Evolutionary conservation across 1,139 yeast species (phyloP).

Genomic region (Geotrichum australiense): DNA sequence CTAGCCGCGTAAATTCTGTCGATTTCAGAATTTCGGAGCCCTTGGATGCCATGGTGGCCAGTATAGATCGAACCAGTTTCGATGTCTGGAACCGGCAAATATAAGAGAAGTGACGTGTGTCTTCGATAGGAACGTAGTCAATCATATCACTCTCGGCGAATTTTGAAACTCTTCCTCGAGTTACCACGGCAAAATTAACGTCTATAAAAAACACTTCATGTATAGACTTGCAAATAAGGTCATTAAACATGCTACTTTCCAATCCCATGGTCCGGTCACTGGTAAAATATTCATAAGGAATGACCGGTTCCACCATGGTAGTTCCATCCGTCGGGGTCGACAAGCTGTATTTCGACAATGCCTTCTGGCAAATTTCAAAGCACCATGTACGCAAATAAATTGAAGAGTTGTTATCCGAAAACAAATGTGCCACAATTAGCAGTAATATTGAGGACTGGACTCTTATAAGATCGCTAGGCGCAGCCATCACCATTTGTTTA

Average conservation of each 20-base stretch:
- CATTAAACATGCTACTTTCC: conserved; percentile 6
- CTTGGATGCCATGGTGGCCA: conserved; percentile 11
- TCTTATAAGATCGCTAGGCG: conserved; percentile 17
- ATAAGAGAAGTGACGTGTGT: conserved; percentile 17
- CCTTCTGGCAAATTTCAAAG: conserved; percentile 12
- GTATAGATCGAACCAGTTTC: conserved; percentile 14
- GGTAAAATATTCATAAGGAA: conserved; percentile 13
- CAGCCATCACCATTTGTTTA: conserved; percentile 8
- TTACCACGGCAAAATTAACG: conserved; percentile 16
- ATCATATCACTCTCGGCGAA: conserved; percentile 13
- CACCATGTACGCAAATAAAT: conserved; percentile 16
- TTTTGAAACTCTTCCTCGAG: conserved; percentile 13
- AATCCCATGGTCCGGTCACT: conserved; percentile 12
- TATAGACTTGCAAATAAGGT: conserved; percentile 8
- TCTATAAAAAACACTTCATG: conserved; percentile 18
- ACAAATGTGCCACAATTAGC: conserved; percentile 14
- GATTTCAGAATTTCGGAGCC: conserved; percentile 16
- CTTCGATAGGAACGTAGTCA: conserved; percentile 11
- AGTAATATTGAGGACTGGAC: conserved; percentile 15
- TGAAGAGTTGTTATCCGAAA: conserved; percentile 17
- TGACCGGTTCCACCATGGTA: not conserved
- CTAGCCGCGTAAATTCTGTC: conserved; percentile 15
- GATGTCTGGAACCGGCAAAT: conserved; percentile 15
- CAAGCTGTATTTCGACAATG: conserved; percentile 8
- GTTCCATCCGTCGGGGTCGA: conserved; percentile 11